A percentile compares a stretch with the other conserved stretches of the same genome.
These are phyloP conservation scores for Helenozyma rhizophorensis DNA, from an alignment of 805 yeast species.

Conservation along the genomic window DNA sequence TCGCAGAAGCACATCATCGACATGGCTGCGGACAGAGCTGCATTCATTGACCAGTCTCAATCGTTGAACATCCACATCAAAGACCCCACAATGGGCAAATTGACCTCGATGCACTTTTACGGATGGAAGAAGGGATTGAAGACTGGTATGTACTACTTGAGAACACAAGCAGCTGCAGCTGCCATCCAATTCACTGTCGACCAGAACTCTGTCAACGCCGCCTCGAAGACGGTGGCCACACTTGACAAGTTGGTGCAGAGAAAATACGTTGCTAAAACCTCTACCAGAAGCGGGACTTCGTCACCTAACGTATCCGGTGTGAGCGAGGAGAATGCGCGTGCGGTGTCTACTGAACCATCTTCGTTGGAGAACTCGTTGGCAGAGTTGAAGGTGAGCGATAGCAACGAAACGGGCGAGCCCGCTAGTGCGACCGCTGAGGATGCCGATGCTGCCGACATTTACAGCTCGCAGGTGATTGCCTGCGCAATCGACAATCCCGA, in stretches of 20 bases:
- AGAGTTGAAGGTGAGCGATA: conserved; percentile 36
- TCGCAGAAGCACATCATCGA: conserved; percentile 56
- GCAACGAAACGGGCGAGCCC: conserved; percentile 6
- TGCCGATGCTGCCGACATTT: conserved; percentile 58
- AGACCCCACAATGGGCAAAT: conserved; percentile 92
- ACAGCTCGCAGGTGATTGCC: conserved; percentile 88
- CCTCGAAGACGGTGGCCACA: conserved; percentile 35
- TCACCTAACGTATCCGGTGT: conserved; percentile 10
- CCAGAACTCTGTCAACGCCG: conserved; percentile 36
- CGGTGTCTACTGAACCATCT: conserved; percentile 37
- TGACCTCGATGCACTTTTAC: conserved; percentile 97
- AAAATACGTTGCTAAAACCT: conserved; percentile 26
- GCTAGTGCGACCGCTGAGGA: conserved; percentile 8
- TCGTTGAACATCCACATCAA: conserved; percentile 83
- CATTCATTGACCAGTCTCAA: conserved; percentile 88
- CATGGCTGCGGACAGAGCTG: conserved; percentile 67
- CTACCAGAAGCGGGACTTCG: conserved; percentile 19
- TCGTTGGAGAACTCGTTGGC: conserved; percentile 45
- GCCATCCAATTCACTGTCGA: conserved; percentile 82
- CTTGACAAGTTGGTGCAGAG: conserved; percentile 37
- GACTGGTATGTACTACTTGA: conserved; percentile 97
- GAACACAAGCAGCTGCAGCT: conserved; percentile 96
- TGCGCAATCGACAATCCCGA: conserved; percentile 97
- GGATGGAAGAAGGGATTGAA: conserved; percentile 98
- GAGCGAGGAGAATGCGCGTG: conserved; percentile 11